These are phyloP conservation scores for Kuraishia ogatae DNA, from an alignment of 805 yeast species.

Conservation along the genomic window DNA sequence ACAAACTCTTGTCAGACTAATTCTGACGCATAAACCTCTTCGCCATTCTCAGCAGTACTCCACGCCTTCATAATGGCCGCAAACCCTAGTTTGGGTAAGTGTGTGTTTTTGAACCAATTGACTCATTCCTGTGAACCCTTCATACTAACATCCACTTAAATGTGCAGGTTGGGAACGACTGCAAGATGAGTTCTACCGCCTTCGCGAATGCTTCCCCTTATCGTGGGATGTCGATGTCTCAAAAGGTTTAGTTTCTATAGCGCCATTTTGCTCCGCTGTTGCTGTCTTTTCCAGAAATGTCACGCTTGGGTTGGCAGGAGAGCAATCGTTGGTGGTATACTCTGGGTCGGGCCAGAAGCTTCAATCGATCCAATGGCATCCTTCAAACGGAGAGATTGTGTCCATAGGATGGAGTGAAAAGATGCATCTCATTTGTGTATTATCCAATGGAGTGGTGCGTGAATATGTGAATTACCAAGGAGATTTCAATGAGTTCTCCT, in stretches of 20 bases:
- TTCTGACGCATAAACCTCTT: not conserved
- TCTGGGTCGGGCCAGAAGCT: constrained; percentile 24
- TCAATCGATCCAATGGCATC: constrained; percentile 29
- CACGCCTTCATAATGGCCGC: constrained; percentile 5
- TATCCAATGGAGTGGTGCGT: constrained; percentile 44
- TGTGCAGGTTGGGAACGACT: constrained; percentile 71
- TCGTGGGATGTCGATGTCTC: constrained; percentile 38
- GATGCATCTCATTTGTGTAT: constrained; percentile 49
- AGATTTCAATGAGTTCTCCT: constrained; percentile 46
- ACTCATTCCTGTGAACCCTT: not conserved
- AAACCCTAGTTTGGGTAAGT: constrained; percentile 23
- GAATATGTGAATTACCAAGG: constrained; percentile 59
- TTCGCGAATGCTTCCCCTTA: constrained; percentile 46
- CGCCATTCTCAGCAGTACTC: not conserved
- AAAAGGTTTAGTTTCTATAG: constrained; percentile 38
- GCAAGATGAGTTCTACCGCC: constrained; percentile 59
- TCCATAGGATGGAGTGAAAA: constrained; percentile 42
- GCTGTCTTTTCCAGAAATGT: constrained; percentile 34
- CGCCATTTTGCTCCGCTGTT: constrained; percentile 45
- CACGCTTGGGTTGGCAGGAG: constrained; percentile 1
- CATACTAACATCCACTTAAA: constrained; percentile 18
- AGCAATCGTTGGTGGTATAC: constrained; percentile 18
- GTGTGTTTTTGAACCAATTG: no score
- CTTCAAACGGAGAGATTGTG: constrained; percentile 43
- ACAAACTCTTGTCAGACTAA: not conserved